Base-by-base conservation (phyloP, 176 grass and related monocot species). In the Carex cristatella region DNA sequence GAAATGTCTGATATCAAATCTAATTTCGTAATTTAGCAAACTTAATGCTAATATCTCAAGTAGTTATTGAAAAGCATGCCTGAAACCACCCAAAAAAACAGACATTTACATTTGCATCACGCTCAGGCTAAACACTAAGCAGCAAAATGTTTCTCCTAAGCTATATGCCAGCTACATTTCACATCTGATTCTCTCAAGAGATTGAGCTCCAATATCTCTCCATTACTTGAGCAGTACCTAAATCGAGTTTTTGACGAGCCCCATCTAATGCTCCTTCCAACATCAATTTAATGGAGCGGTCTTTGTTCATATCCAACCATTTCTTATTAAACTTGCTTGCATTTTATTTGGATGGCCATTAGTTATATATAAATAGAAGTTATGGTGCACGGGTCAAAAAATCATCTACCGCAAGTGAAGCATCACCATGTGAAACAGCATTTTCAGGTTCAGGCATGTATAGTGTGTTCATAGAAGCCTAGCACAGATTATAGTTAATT, bases 361-460 rank as follows among this genome's bases (percentile, higher is more conserved):
- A 56, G 53, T 75, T 54, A 83, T 67, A 83, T 69, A 69, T 83
- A 83, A 69, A 81, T 31, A 62, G 51, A 83, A 18, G 65, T 86
- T 65, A 85, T 10, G 3, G 85, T 82, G 91, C 70, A 44, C 87
- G 86, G 12, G 93, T 88, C 56, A 98, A 84, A 80, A 98, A 98
- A 67, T 98, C 90, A 42, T 94, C 90, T 55, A 98, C 91, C 1
- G 91, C 93, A 87, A 98, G 95, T 51, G 81, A 94, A 53, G 95
- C 83, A 63, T 98, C 95, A 44, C 95, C 95, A 90, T 98, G 95
- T 44, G 95, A 83, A 81, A 95, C 95, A 27, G 95, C 95, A 85
- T 93, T 90, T 86, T 98, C 95, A 85, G 89, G 91, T 79, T 98
- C 95, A 7, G 95, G 95, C 93, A 98, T 95, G 89, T 86, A 95